Conservation (phyloP, 164 flowering plant genomes). For the Santalum album region DNA sequence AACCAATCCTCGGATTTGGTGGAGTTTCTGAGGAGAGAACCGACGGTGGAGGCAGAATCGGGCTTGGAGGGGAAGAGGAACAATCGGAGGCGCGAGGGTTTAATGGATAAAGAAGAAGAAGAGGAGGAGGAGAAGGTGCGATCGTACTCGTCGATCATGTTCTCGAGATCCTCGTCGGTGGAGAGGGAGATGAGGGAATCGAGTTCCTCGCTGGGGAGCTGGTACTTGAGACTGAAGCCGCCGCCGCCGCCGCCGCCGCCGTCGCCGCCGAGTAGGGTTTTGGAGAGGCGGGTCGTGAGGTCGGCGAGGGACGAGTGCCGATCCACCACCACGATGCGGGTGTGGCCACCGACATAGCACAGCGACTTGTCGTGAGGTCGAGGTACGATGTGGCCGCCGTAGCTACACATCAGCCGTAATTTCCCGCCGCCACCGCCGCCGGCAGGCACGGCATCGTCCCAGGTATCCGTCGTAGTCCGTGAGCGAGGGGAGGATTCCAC, state of each 20-base stretch:
- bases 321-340: slow-evolving; percentile 77
- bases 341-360: slow-evolving; percentile 86
- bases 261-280: slow-evolving; percentile 41
- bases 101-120: slow-evolving; percentile 11
- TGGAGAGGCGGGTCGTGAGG: slow-evolving; percentile 52
- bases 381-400: slow-evolving; percentile 88
- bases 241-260: no score
- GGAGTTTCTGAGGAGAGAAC: slow-evolving; percentile 27
- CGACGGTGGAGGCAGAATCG: slow-evolving; percentile 34
- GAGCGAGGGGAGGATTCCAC: slow-evolving; percentile 57
- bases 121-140: no score
- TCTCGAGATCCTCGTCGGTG: slow-evolving; percentile 86
- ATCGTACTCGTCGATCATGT: slow-evolving; percentile 95
- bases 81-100: slow-evolving; percentile 23
- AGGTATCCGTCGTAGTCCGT: slow-evolving; percentile 42
- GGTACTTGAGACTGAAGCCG: slow-evolving; percentile 72
- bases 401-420: slow-evolving; percentile 93
- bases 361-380: slow-evolving; percentile 83
- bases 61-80: slow-evolving; percentile 37
- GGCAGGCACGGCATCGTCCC: slow-evolving; percentile 27
- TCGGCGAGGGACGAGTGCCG: slow-evolving; percentile 53
- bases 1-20: slow-evolving; percentile 56
- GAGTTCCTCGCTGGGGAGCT: slow-evolving; percentile 83
- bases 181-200: slow-evolving; percentile 84
- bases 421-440: slow-evolving; percentile 15